Evolutionary conservation across 805 yeast genomes (phyloP).

Genomic region (Grigorovia transvaalensis): DNA sequence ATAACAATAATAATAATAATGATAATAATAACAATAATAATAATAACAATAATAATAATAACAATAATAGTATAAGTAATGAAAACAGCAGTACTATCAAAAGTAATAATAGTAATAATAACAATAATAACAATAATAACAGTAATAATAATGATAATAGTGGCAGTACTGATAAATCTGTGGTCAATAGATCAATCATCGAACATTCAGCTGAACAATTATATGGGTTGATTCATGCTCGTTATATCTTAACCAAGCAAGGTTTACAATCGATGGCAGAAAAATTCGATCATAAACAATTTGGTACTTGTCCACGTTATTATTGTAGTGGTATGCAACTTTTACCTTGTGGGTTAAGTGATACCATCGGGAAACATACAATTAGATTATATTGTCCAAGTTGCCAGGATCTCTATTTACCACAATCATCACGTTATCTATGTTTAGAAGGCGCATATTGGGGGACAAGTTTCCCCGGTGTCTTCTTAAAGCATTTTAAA

Average conservation of each 20-base stretch:
- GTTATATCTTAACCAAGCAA: conserved; percentile 79
- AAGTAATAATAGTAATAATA: conserved; percentile 7
- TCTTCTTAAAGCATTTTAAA: conserved; percentile 84
- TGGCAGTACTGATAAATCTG: conserved; percentile 27
- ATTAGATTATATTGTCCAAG: conserved; percentile 90
- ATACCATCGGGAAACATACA: conserved; percentile 83
- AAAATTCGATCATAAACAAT: conserved; percentile 78
- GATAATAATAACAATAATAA: conserved; percentile 34
- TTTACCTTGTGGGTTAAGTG: conserved; percentile 85
- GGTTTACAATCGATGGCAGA: conserved; percentile 90
- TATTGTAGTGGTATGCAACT: conserved; percentile 83
- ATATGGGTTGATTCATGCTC: conserved; percentile 89
- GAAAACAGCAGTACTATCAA: too few relatives aligned
- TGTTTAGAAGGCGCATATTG: conserved; percentile 95
- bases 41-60: conserved; percentile 16
- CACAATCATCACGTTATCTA: conserved; percentile 74
- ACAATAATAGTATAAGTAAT: too few relatives aligned
- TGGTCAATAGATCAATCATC: conserved; percentile 48
- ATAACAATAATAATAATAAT: not conserved
- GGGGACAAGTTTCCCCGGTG: conserved; percentile 92
- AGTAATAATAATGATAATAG: conserved; percentile 1
- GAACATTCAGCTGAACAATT: conserved; percentile 87
- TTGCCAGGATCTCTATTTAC: conserved; percentile 84
- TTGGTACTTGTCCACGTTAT: conserved; percentile 87
- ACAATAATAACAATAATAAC: conserved; percentile 13